Evolutionary conservation across 805 yeast genomes (phyloP).

Genomic region (Suhomyces sp.): DNA sequence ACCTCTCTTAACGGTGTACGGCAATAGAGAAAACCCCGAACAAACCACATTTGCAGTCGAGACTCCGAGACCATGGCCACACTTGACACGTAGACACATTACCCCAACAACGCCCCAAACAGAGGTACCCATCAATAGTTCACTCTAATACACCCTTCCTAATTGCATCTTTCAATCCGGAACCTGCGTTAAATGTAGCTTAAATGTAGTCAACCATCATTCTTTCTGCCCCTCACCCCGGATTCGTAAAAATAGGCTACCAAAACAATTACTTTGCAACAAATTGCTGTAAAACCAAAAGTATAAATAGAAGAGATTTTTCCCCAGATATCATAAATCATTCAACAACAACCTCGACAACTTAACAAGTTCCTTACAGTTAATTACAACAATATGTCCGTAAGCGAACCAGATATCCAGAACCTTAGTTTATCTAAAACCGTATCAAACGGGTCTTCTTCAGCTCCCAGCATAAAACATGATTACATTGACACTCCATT

Average conservation of each 20-base stretch:
- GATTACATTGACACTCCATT: conserved; percentile 79
- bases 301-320: background rate
- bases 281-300: background rate
- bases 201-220: background rate
- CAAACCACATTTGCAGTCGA: background rate
- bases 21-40: background rate
- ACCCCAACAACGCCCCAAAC: background rate
- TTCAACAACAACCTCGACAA: background rate
- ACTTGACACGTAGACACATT: background rate
- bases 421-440: conserved; percentile 22
- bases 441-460: conserved; percentile 26
- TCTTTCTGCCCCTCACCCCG: background rate
- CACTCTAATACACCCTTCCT: background rate
- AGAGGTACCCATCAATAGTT: background rate
- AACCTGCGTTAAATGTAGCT: background rate
- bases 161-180: background rate
- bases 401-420: conserved; percentile 17
- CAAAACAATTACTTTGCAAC: background rate
- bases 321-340: background rate
- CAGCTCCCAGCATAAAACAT: conserved; percentile 30
- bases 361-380: too few relatives aligned
- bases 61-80: background rate
- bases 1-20: background rate
- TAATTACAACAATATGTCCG: conserved; percentile 1
- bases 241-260: background rate